phyloP scores from a whole-genome alignment of 345 rosid genomes.

The Litchi chinensis region DNA sequence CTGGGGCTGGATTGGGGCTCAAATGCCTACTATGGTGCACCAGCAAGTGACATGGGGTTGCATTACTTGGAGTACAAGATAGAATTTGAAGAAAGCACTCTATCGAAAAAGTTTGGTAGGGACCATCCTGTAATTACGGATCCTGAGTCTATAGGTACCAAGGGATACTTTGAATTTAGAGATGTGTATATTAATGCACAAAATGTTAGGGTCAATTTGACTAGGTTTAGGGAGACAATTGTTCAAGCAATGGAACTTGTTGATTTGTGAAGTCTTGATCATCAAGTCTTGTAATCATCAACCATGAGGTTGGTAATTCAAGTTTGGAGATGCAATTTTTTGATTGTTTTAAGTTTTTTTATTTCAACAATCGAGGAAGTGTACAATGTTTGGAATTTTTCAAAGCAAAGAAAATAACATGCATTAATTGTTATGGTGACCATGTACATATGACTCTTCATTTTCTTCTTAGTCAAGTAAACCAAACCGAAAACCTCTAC shows the following conservation, averaged over 20 bases:
- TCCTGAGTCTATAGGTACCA: slow-evolving; percentile 20
- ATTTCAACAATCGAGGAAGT: background rate
- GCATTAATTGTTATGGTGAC: too few species aligned
- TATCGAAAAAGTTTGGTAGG: slow-evolving; percentile 21
- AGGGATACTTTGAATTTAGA: slow-evolving; percentile 28
- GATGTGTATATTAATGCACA: slow-evolving; percentile 37
- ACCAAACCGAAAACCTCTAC: too few species aligned
- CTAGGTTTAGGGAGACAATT: slow-evolving; percentile 34
- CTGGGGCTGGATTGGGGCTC: slow-evolving; percentile 38
- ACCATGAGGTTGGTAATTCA: background rate
- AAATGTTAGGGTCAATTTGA: slow-evolving; percentile 31
- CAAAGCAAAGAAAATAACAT: background rate
- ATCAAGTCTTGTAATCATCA: background rate
- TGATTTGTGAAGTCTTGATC: background rate
- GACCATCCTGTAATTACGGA: slow-evolving; percentile 39
- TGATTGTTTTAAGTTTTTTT: background rate
- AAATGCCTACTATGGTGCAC: slow-evolving; percentile 25
- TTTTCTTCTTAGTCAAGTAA: too few species aligned
- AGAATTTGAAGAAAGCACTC: slow-evolving; percentile 43
- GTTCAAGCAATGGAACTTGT: slow-evolving; percentile 31
- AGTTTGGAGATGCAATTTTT: background rate
- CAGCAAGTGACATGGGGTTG: slow-evolving; percentile 37
- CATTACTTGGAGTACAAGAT: slow-evolving; percentile 42
- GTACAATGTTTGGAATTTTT: background rate
- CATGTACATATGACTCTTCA: too few species aligned